A percentile compares a stretch with the other conserved stretches of the same genome.
Evolutionary conservation across 441 rosid genomes (phyloP).

Genomic region (Cnidoscolus chayamansa): DNA sequence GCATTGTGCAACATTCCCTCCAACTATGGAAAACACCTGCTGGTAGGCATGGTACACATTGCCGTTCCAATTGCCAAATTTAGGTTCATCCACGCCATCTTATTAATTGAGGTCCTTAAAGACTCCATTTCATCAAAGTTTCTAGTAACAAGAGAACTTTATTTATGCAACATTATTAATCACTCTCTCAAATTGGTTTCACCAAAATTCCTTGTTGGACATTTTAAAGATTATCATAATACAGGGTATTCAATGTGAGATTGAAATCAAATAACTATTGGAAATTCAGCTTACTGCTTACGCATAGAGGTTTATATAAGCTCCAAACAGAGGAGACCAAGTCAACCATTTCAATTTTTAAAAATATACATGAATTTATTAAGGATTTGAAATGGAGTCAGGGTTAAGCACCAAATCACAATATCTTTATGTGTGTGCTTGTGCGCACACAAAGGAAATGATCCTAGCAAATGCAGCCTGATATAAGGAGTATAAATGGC

Average conservation of each 20-base stretch:
- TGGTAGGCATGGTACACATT: too few species aligned
- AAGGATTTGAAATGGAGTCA: neutral
- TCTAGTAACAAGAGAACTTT: neutral
- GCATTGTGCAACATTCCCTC: neutral
- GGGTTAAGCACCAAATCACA: neutral
- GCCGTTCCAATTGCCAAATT: neutral
- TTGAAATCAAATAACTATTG: neutral
- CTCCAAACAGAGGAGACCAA: neutral
- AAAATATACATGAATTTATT: neutral
- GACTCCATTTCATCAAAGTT: neutral
- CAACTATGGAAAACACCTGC: constrained; percentile 2
- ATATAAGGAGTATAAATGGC: neutral
- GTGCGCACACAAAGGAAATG: neutral
- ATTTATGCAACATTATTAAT: neutral
- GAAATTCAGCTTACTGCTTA: neutral
- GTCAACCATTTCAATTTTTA: neutral
- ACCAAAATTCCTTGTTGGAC: neutral
- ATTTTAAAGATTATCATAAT: neutral
- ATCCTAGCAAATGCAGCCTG: neutral
- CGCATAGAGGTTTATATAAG: neutral
- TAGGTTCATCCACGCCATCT: neutral
- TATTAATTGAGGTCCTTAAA: neutral
- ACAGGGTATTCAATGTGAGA: neutral
- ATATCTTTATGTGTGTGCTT: neutral
- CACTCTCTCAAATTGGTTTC: constrained; percentile 2